Conservation (phyloP, 306 rosid species). For the Trifolium subterraneum region DNA sequence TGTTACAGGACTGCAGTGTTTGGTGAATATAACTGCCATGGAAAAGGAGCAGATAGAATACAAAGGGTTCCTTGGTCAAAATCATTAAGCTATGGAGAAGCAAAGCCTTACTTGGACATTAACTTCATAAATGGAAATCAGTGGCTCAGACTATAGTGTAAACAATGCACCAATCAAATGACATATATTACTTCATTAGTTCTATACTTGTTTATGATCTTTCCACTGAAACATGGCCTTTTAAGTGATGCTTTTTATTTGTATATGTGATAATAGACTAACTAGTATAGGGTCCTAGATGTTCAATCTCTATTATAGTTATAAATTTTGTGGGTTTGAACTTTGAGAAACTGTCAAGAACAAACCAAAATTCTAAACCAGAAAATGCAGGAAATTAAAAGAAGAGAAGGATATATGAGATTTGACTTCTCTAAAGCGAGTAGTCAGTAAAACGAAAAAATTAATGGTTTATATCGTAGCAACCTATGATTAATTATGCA, state of each 20-base stretch:
- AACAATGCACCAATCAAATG: background rate
- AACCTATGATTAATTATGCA: no score
- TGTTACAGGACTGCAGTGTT: slow-evolving; percentile 78
- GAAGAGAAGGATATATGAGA: no score
- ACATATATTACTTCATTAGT: slow-evolving; percentile 15
- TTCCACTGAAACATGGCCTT: background rate
- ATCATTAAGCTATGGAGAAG: slow-evolving; percentile 58
- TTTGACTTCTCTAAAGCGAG: no score
- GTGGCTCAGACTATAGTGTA: slow-evolving; percentile 73
- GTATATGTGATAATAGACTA: background rate
- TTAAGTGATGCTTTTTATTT: slow-evolving; percentile 17
- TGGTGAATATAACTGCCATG: slow-evolving; percentile 70
- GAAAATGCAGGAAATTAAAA: no score
- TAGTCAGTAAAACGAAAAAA: no score
- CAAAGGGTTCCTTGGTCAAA: slow-evolving; percentile 78
- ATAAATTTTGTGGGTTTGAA: background rate
- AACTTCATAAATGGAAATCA: slow-evolving; percentile 69
- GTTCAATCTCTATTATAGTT: background rate
- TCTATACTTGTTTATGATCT: slow-evolving; percentile 18
- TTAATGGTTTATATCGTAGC: no score
- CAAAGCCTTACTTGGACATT: slow-evolving; percentile 60
- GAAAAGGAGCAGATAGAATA: slow-evolving; percentile 67
- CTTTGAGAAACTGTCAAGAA: background rate
- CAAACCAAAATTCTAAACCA: no score
- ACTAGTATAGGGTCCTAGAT: background rate